These are phyloP conservation scores for Fusarium sp. DNA, from an alignment of 2,329 filamentous ascomycete species.

Conservation along the genomic window DNA sequence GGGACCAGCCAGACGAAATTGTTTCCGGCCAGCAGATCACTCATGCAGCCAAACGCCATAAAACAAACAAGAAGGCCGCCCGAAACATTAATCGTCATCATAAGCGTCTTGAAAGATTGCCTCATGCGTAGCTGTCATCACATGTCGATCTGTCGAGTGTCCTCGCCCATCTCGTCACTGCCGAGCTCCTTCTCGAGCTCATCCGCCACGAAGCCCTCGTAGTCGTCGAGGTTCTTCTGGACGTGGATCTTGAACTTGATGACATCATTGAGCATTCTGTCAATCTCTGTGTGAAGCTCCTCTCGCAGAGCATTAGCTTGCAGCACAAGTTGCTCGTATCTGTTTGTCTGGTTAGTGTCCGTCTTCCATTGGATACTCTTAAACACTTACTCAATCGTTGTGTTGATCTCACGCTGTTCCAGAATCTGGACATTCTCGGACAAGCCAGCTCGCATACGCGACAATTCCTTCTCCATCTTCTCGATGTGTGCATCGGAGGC, in stretches of 20 bases:
- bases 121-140: conserved; percentile 33
- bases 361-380: neutral
- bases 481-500: conserved; percentile 94
- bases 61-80: conserved; percentile 40
- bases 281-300: conserved; percentile 96
- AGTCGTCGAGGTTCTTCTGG: conserved; percentile 92
- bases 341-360: conserved; percentile 52
- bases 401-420: conserved; percentile 96
- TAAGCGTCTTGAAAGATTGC: conserved; percentile 42
- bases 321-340: conserved; percentile 92
- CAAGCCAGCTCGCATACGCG: conserved; percentile 87
- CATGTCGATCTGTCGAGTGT: conserved; percentile 65
- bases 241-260: conserved; percentile 99
- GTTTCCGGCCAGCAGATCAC: conserved; percentile 24
- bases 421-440: conserved; percentile 90
- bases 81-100: conserved; percentile 40
- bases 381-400: conserved; percentile 86
- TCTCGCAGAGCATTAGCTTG: conserved; percentile 88
- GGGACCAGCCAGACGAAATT: conserved; percentile 25
- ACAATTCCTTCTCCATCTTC: conserved; percentile 98
- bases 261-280: conserved; percentile 95
- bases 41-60: conserved; percentile 37
- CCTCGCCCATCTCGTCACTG: conserved; percentile 69
- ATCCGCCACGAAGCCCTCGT: conserved; percentile 92
- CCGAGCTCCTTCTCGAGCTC: conserved; percentile 89